Base-by-base conservation (phyloP, 2,329 filamentous ascomycete species). In the Drechslerella stenobrocha region DNA sequence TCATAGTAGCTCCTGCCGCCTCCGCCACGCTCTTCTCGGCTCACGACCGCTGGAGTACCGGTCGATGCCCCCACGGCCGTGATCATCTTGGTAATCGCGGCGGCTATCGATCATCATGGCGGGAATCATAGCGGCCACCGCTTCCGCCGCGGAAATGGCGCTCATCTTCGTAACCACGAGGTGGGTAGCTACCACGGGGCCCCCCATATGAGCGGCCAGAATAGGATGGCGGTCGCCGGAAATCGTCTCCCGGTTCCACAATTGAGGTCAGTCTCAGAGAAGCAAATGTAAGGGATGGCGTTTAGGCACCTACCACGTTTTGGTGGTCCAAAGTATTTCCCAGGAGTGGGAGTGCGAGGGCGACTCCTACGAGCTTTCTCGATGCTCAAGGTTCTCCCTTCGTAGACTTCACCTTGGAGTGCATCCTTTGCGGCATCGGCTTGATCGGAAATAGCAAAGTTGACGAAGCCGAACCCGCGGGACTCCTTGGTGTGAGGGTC, bases 401-500 rank as follows among this genome's bases (percentile, higher is more conserved):
- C 92, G 72, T 96, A 90, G 73, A 90, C 84, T 78, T 97, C 92
- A 75, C 92, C 92, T 78, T 97, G 92, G 28, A 98, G 83, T 55
- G 89, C 92, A 75, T 97, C 93, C 81, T 93, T 96, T 73, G 93
- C 93, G 73, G 93, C 91, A 78, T 98, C 93, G 71, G 93, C 93
- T 78, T 96, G 89, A 58, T 97, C 92, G 48, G 89, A 84, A 63
- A 90, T 95, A 69, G 90, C 86, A 92, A 98, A 97, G 82, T 98
- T 97, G 77, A 98, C 93, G 80, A 98, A 98, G 59, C 93, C 93
- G 73, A 98, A 98, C 72, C 93, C 93, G 78, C 93, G 93, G 73
- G 92, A 97, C 79, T 98, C 93, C 80, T 96, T 95, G 75, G 89
- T 95, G 79, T 98, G 93, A 70, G 93, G 93, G 76, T 98, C 93